A percentile compares a stretch with the other conserved stretches of the same genome.
Evolutionary conservation across 73 alveolate species (phyloP).

Genomic region (Stentor coeruleus): DNA sequence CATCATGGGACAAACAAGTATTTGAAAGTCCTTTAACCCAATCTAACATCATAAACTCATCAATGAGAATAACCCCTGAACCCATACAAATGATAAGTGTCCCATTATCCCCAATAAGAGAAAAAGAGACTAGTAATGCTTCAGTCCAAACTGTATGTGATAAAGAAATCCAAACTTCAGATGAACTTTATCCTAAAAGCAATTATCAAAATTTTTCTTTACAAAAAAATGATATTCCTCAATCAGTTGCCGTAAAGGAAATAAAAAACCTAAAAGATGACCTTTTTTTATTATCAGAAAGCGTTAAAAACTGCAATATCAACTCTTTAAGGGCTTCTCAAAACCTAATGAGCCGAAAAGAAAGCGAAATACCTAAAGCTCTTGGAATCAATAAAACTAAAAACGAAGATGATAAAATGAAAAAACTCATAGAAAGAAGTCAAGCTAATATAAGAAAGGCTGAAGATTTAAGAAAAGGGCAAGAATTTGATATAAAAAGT

Average conservation of each 20-base stretch:
- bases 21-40: no score
- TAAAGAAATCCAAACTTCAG: constrained; percentile 19
- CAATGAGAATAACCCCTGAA: constrained; percentile 13
- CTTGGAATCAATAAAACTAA: not conserved
- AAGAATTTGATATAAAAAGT: not conserved
- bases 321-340: not conserved
- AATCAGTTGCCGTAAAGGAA: not conserved
- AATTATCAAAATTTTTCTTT: not conserved
- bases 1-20: not conserved
- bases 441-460: not conserved
- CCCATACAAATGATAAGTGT: not conserved
- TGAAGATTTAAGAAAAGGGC: not conserved
- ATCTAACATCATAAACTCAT: no score
- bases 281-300: not conserved
- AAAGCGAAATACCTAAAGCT: not conserved
- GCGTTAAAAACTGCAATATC: not conserved
- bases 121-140: not conserved
- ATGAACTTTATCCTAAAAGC: no score
- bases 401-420: not conserved
- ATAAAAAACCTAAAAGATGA: not conserved
- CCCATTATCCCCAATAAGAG: constrained; percentile 10
- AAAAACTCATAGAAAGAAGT: not conserved
- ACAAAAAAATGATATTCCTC: not conserved
- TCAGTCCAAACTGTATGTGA: constrained; percentile 17
- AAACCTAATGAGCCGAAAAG: not conserved